Percentiles rank a stretch among this genome's conserved stretches.
Evolutionary conservation across 164 flowering plant genomes (phyloP).

Genomic region (Buxus sempervirens): DNA sequence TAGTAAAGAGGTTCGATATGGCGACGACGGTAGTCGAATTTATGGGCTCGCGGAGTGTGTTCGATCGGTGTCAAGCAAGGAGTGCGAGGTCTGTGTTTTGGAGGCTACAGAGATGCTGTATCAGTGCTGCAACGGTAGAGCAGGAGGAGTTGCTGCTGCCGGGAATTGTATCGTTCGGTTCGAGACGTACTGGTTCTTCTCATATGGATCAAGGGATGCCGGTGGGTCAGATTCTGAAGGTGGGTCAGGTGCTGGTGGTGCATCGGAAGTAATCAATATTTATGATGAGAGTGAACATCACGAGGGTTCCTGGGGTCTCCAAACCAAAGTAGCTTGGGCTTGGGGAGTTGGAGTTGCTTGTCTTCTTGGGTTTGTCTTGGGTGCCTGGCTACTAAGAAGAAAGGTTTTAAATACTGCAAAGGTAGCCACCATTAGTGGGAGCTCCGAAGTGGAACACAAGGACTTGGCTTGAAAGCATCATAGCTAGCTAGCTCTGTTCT

Average conservation of each 20-base stretch:
- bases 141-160: slow-evolving; percentile 12
- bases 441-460: neutral
- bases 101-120: slow-evolving; percentile 12
- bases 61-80: slow-evolving; percentile 1
- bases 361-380: slow-evolving; percentile 8
- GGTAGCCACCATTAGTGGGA: slow-evolving; percentile 1
- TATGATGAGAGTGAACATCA: slow-evolving; percentile 4
- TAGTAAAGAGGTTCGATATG: slow-evolving; percentile 6
- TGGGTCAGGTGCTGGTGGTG: neutral
- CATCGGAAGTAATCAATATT: neutral
- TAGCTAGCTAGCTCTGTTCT: no score
- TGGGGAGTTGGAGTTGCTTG: slow-evolving; percentile 19
- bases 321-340: slow-evolving; percentile 11
- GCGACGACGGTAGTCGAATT: slow-evolving; percentile 4
- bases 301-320: slow-evolving; percentile 1
- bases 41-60: slow-evolving; percentile 18
- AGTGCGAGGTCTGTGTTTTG: slow-evolving; percentile 12
- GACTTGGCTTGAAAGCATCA: neutral
- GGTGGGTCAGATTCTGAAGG: slow-evolving; percentile 16
- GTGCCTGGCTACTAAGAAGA: slow-evolving; percentile 18
- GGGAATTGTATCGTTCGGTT: slow-evolving; percentile 14
- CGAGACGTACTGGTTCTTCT: slow-evolving; percentile 9
- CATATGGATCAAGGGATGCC: neutral
- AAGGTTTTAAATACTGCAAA: slow-evolving; percentile 14
- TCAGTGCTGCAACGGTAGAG: slow-evolving; percentile 8